Conservation (phyloP, 73 alveolate genomes). For the Diophrys sp. region DNA sequence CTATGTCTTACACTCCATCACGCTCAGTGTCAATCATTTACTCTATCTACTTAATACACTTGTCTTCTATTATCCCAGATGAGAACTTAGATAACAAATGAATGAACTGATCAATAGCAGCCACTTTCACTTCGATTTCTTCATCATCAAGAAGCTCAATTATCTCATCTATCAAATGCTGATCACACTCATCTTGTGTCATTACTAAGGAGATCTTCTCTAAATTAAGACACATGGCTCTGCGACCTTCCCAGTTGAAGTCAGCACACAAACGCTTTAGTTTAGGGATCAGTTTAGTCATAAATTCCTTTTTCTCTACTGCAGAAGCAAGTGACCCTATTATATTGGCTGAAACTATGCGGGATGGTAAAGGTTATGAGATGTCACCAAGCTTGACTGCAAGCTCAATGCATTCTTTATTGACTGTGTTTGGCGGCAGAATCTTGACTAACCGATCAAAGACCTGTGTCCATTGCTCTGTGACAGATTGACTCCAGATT, state of each 20-base stretch:
- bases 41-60: background rate
- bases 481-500: constrained; percentile 31
- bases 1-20: background rate
- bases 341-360: constrained; percentile 31
- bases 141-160: constrained; percentile 41
- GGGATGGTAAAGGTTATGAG: constrained; percentile 34
- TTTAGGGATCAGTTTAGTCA: background rate
- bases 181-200: constrained; percentile 13
- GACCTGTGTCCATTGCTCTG: constrained; percentile 35
- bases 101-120: constrained; percentile 16
- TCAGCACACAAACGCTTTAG: constrained; percentile 22
- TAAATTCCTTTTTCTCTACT: constrained; percentile 6
- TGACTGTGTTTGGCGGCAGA: constrained; percentile 3
- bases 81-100: background rate
- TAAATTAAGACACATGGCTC: constrained; percentile 14
- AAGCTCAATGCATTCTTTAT: constrained; percentile 13
- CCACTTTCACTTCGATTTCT: constrained; percentile 43
- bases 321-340: constrained; percentile 29
- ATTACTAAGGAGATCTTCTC: background rate
- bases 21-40: background rate
- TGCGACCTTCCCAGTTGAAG: constrained; percentile 54
- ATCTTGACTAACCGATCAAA: constrained; percentile 10
- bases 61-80: background rate
- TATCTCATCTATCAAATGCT: constrained; percentile 12
- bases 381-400: constrained; percentile 27